phyloP scores from a whole-genome alignment of 1,284 basidiomycete genomes.

The Rhodotorula sp. region DNA sequence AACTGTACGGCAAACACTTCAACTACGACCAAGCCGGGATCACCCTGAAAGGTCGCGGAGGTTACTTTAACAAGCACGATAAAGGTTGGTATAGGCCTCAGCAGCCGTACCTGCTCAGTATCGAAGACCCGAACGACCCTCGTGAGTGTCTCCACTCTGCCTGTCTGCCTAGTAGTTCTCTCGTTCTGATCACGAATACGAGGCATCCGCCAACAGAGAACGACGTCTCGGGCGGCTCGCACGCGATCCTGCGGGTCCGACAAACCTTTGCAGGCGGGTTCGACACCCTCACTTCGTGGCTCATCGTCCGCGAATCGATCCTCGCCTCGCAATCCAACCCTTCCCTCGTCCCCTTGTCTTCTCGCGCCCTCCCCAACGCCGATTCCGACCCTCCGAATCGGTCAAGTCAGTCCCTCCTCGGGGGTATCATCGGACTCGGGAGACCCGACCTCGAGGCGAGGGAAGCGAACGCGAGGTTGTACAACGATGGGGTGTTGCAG shows the following conservation, averaged over 20 bases:
- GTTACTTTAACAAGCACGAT: slow-evolving; percentile 74
- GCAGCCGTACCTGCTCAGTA: slow-evolving; percentile 66
- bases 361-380: slow-evolving; percentile 23
- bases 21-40: slow-evolving; percentile 88
- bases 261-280: slow-evolving; percentile 81
- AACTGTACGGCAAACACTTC: slow-evolving; percentile 89
- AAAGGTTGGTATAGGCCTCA: slow-evolving; percentile 72
- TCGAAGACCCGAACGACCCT: slow-evolving; percentile 92
- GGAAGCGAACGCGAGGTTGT: slow-evolving; percentile 11
- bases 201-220: slow-evolving; percentile 61
- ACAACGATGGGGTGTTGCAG: slow-evolving; percentile 29
- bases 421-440: slow-evolving; percentile 36
- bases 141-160: slow-evolving; percentile 59
- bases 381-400: slow-evolving; percentile 19
- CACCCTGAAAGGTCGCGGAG: slow-evolving; percentile 76
- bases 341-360: slow-evolving; percentile 6
- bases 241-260: slow-evolving; percentile 75
- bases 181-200: slow-evolving; percentile 1
- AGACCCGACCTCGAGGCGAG: slow-evolving; percentile 14
- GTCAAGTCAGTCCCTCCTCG: slow-evolving; percentile 29
- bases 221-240: slow-evolving; percentile 88
- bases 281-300: slow-evolving; percentile 71
- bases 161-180: too few species aligned
- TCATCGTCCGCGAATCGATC: slow-evolving; percentile 54
- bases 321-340: slow-evolving; percentile 20